Percentiles rank a stretch among this genome's conserved stretches.
Conservation (phyloP, 164 flowering plant genomes). For the Echeveria elegans region DNA sequence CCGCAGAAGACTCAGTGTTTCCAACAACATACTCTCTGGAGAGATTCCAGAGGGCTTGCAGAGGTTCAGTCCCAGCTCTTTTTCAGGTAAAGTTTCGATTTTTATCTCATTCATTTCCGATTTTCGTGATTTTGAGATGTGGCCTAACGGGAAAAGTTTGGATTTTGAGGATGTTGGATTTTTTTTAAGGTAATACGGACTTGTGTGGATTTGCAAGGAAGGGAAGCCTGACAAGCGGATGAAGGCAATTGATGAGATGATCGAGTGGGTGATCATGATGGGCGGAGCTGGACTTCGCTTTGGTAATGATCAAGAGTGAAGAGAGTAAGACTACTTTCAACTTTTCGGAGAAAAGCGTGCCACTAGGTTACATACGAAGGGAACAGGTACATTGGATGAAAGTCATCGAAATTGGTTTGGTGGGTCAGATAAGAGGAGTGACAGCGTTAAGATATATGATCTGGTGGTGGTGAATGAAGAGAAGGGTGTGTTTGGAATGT, state of each 20-base stretch:
- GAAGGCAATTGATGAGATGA: background rate
- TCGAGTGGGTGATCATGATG: constrained; percentile 3
- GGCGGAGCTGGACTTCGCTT: constrained; percentile 9
- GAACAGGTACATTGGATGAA: background rate
- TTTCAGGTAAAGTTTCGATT: constrained; percentile 40
- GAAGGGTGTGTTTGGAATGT: constrained; percentile 56
- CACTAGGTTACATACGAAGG: background rate
- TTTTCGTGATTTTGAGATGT: background rate
- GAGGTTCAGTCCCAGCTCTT: constrained; percentile 27
- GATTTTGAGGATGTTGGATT: constrained; percentile 5
- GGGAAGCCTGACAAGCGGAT: background rate
- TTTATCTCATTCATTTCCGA: constrained; percentile 31
- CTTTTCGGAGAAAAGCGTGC: background rate
- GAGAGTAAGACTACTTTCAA: background rate
- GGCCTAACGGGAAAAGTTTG: background rate
- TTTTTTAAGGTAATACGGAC: background rate
- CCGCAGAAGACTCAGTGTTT: constrained; percentile 28
- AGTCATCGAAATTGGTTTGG: background rate
- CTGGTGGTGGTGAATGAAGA: constrained; percentile 52
- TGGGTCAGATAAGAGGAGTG: constrained; percentile 12
- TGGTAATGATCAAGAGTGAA: constrained; percentile 2
- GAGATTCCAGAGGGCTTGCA: constrained; percentile 37
- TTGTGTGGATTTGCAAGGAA: background rate
- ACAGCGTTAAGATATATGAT: constrained; percentile 22
- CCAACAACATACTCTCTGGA: constrained; percentile 56